phyloP scores from a whole-genome alignment of 208 protist genomes.

The Trypanosoma boissoni region DNA sequence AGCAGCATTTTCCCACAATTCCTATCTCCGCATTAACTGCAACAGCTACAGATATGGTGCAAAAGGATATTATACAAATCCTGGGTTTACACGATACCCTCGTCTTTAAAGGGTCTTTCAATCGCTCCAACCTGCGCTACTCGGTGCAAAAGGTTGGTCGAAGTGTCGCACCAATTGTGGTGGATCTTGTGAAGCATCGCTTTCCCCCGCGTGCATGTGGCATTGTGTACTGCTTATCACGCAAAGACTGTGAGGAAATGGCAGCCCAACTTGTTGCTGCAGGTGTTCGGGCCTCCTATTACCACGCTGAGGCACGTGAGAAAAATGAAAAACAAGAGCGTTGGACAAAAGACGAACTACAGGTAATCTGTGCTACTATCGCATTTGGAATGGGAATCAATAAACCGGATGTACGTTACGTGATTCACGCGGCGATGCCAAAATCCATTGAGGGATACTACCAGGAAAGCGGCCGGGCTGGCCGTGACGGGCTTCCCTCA shows the following conservation, averaged over 20 bases:
- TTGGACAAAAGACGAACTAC: conserved; percentile 89
- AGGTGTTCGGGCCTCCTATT: conserved; percentile 69
- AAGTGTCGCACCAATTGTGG: conserved; percentile 40
- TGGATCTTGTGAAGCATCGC: conserved; percentile 57
- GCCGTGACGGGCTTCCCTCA: conserved; percentile 91
- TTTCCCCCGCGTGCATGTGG: conserved; percentile 69
- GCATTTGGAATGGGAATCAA: conserved; percentile 99
- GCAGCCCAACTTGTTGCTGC: conserved; percentile 37
- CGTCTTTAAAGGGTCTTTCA: conserved; percentile 86
- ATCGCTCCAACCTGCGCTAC: conserved; percentile 72
- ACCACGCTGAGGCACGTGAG: conserved; percentile 60
- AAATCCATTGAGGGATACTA: conserved; percentile 98
- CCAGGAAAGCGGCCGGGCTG: conserved; percentile 97
- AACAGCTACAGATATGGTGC: conserved; percentile 81
- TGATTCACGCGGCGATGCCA: conserved; percentile 96
- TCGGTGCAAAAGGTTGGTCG: conserved; percentile 66
- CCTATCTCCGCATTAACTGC: conserved; percentile 85
- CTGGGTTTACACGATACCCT: conserved; percentile 56
- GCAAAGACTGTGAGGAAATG: conserved; percentile 84
- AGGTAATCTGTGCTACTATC: conserved; percentile 97
- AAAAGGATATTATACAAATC: conserved; percentile 85
- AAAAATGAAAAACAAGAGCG: conserved; percentile 82
- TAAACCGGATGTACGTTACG: conserved; percentile 97
- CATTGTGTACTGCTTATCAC: conserved; percentile 86
- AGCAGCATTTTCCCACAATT: conserved; percentile 52